Conservation (phyloP, 163 green algal genomes). For the Prototheca wickerhamii region DNA sequence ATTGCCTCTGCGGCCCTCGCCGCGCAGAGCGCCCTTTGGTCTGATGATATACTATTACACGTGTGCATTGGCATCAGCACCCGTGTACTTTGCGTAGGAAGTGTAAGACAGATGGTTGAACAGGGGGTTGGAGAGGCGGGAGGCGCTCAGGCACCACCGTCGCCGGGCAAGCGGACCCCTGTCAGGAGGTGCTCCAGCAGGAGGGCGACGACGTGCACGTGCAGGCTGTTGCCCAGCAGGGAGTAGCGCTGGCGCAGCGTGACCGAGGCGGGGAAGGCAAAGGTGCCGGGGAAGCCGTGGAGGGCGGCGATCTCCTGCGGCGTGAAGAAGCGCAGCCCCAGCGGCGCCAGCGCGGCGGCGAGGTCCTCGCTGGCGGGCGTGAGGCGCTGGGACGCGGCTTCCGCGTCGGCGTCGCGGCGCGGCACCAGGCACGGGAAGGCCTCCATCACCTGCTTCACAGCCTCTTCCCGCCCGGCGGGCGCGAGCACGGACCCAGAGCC, state of each 20-base stretch:
- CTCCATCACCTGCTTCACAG: neutral
- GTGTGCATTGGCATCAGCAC: too few relatives aligned
- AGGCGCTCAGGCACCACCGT: too few relatives aligned
- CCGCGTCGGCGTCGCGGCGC: neutral
- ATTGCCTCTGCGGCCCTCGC: too few relatives aligned
- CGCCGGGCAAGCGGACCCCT: too few relatives aligned
- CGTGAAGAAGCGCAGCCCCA: constrained; percentile 49
- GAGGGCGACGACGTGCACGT: constrained; percentile 55
- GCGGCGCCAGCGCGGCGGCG: constrained; percentile 5
- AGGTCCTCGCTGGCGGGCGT: constrained; percentile 3
- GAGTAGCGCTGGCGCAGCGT: constrained; percentile 53
- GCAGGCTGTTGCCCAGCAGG: constrained; percentile 76
- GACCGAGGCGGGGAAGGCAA: constrained; percentile 50
- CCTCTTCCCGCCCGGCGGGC: constrained; percentile 20
- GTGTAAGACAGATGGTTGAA: too few relatives aligned
- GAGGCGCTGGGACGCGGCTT: neutral
- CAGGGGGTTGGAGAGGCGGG: too few relatives aligned
- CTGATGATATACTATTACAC: too few relatives aligned
- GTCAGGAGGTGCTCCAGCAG: constrained; percentile 57
- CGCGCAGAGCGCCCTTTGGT: too few relatives aligned
- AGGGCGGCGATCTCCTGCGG: constrained; percentile 62
- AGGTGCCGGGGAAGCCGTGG: constrained; percentile 55
- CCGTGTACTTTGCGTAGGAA: too few relatives aligned
- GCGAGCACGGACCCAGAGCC: constrained; percentile 62
- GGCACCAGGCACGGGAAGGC: neutral